Evolutionary conservation across 176 grass and related monocot genomes (phyloP).

Genomic region (Olyra latifolia): DNA sequence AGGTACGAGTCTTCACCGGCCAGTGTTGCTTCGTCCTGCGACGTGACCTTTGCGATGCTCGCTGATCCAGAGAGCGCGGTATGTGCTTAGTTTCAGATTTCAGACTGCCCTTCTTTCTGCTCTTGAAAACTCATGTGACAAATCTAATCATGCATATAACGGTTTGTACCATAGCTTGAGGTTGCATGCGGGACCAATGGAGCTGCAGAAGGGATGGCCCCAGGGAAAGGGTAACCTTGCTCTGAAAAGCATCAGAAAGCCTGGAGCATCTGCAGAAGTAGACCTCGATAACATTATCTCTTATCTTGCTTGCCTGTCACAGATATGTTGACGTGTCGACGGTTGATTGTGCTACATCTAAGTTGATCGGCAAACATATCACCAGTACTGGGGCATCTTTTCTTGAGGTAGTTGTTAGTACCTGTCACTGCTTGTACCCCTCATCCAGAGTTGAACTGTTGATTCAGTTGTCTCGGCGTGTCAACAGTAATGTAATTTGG

Average conservation of each 20-base stretch:
- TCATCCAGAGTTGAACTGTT: conserved; percentile 16
- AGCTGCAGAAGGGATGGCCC: conserved; percentile 59
- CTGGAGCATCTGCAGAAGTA: conserved; percentile 30
- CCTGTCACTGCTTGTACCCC: conserved; percentile 26
- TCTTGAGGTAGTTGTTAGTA: conserved; percentile 70
- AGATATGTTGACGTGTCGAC: conserved; percentile 84
- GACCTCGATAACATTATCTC: conserved; percentile 19
- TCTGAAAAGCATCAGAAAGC: conserved; percentile 25
- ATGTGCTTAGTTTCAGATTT: conserved; percentile 16
- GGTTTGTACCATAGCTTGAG: conserved; percentile 51
- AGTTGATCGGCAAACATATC: conserved; percentile 59
- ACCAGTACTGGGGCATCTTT: conserved; percentile 69
- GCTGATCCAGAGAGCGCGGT: conserved; percentile 81
- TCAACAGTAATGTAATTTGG: neutral
- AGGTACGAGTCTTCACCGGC: conserved; percentile 76
- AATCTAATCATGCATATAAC: conserved; percentile 28
- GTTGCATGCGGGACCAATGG: conserved; percentile 67
- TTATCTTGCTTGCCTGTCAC: conserved; percentile 32
- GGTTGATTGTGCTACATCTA: conserved; percentile 70
- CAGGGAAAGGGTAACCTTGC: conserved; percentile 76
- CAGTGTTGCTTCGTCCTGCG: conserved; percentile 62
- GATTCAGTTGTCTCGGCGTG: neutral
- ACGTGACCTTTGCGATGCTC: conserved; percentile 86
- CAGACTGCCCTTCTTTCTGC: neutral
- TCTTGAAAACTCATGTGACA: conserved; percentile 23